Percentiles rank a stretch among this genome's conserved stretches.
Conservation (phyloP, 352 stramenopile species). For the Phytophthora pini region DNA sequence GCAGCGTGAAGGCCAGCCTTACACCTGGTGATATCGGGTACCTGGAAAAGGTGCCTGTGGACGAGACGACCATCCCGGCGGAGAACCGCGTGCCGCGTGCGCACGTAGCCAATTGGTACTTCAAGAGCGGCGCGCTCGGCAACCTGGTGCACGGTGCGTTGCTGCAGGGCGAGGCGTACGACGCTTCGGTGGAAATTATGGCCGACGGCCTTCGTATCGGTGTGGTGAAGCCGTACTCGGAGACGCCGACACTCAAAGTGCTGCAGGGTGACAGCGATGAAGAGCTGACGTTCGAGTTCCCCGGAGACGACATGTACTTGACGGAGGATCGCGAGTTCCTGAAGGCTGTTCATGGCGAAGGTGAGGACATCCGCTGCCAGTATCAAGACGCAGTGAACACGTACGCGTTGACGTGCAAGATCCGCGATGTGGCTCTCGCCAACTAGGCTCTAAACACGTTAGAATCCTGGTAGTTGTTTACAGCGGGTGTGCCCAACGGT, state of each 20-base stretch:
- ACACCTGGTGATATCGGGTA: conserved; percentile 37
- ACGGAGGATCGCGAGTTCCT: conserved; percentile 48
- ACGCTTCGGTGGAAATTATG: conserved; percentile 46
- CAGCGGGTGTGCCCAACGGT: conserved; percentile 3
- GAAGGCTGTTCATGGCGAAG: conserved; percentile 33
- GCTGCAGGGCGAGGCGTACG: conserved; percentile 41
- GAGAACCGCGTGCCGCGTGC: conserved; percentile 42
- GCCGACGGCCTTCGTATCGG: conserved; percentile 43
- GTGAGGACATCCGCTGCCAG: conserved; percentile 34
- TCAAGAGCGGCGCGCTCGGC: conserved; percentile 42
- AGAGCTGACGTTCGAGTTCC: conserved; percentile 42
- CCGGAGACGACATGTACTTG: conserved; percentile 50
- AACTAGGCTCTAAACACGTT: conserved; percentile 17
- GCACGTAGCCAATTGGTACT: conserved; percentile 47
- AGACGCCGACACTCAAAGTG: conserved; percentile 41
- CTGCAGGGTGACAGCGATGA: conserved; percentile 37
- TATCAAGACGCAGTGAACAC: conserved; percentile 44
- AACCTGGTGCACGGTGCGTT: conserved; percentile 44
- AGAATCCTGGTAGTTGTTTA: not conserved
- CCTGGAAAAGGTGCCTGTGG: conserved; percentile 42
- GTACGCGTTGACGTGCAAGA: conserved; percentile 53
- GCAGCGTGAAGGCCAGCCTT: conserved; percentile 53
- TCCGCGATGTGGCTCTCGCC: conserved; percentile 40
- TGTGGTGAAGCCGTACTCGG: conserved; percentile 48
- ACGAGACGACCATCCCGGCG: conserved; percentile 28